Evolutionary conservation across 1,284 basidiomycete species (phyloP), one percentile per base, ranked within the genome.

Genomic region (Pseudozyma tsukubaensis): DNA sequence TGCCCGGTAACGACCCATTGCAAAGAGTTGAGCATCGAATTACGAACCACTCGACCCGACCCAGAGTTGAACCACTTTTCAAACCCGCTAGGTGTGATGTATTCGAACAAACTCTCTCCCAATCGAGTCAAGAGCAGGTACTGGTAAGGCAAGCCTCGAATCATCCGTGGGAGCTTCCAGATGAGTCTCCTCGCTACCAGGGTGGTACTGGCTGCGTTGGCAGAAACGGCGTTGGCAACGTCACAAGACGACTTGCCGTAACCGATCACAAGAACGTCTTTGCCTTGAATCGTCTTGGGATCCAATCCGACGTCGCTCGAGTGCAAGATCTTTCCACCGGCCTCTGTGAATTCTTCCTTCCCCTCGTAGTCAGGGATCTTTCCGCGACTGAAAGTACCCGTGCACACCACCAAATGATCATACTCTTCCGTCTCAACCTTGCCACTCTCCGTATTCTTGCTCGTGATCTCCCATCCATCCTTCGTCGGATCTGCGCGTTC

Each of bases 211-310:
- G 59, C 55, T 10, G 79, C 71, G 1, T 40, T 57, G 7, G 47
- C 66, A 4, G 73, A 73, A 1, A 76, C 66, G 16, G 79, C 78
- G 47, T 80, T 75, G 39, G 79, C 76, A 4, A 73, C 57, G 50
- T 81, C 79, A 60, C 78, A 80, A 3, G 78, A 74, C 16, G 70
- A 74, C 58, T 80, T 81, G 9, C 79, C 79, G 47, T 81, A 81
- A 2, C 79, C 79, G 24, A 81, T 54, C 4, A 80, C 71, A 18
- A 81, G n/a, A 0, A 80, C 60, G 34, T 78, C 34, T 50, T 80
- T 77, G 24, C 50, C 74, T 42, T 69, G 37, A 35, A 72, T 61
- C 34, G 63, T 67, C 8, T 67, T 51, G 1, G 54, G 19, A 18
- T 67, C 57, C 24, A 66, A 32, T 5, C 69, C 63, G 10, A 76